Base-by-base conservation (phyloP, 2,329 filamentous ascomycete genomes). In the Venturia pyrina region DNA sequence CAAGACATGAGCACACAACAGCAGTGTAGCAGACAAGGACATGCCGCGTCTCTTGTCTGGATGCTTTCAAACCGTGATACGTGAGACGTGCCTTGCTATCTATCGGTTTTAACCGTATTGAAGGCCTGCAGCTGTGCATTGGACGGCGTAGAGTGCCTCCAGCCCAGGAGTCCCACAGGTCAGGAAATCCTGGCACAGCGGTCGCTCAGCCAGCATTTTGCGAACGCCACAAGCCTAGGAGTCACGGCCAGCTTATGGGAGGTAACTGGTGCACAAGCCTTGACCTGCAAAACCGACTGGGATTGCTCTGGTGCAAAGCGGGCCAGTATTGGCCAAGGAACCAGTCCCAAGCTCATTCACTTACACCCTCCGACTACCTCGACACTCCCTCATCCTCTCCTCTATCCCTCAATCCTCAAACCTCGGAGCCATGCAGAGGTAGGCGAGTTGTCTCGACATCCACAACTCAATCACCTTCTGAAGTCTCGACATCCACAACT, bases 251-350 rank as follows among this genome's bases (percentile, higher is more conserved):
- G 19, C 53, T 19, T 37, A 15, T 37, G 53, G 53, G n/a, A 15
- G 17, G 24, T 57, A 7, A 40, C 7, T 40, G 37, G 24, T 53
- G 48, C 48, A 57, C 50, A 34, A 57, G 50, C 50, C 50, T 34
- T 37, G 21, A 37, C 50, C 50, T 57, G 50, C 50, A 57, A 32
- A 40, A 1, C 5, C 32, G 32, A 37, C 53, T 17, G 32, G 53
- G 53, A 59, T 59, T 37, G 28, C 37, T 40, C 37, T 40, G 37
- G 37, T 40, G 13, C 53, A n/a, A 37, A 59, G 53, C 53, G 53
- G 53, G 32, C 24, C 53, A 59, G 46, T 59, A 59, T 59, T 59
- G 53, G 53, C 53, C 53, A 59, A 59, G 53, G 28, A 59, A 59
- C 53, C 53, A 40, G 53, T 59, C 50, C 50, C 50, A 56, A 56